Base-by-base conservation (phyloP, 192 early-diverging fungal genomes). In the Chytriomyces confervae region DNA sequence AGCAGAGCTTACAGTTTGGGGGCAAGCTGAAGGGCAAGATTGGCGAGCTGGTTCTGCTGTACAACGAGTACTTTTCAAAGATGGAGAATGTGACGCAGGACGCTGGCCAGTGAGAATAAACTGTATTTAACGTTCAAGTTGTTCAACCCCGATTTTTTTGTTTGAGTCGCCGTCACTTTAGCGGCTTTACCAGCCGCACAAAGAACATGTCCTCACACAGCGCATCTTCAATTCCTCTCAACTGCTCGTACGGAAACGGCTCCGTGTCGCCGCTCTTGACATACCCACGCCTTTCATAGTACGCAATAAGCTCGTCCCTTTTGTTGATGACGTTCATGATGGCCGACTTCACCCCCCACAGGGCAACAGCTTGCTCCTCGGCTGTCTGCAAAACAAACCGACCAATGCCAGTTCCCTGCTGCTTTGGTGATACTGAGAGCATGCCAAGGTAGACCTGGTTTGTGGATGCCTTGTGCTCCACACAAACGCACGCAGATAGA, bases 61-160 rank as follows among this genome's bases (percentile, higher is more conserved):
- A 62, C 61, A 74, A 74, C 53, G 72, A 74, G 61, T 74, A 47
- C 27, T 70, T 51, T 57, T 70, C 36, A 23, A 45, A 70, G 24
- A 45, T 74, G 72, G 72, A 63, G 45, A 49, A 60, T 23, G 27
- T 49, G 72, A 63, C n/a, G 20, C 60, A 63, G 72, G 46, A 47
- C 18, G 27, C 50, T 61, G 20, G 57, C 16, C 18, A 61, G 1
- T 61, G 57, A 23, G 57, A 61, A 18, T 61, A 23, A 61, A 36
- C 36, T 36, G 36, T 36, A 36, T 36, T 36, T 36, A 36, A 36
- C 36, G 36, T 36, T 36, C 36, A 36, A 36, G 36, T 36, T 36
- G 36, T 36, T 36, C 36, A 36, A 36, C 36, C 36, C 36, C 36
- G 36, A 36, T 36, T 36, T 36, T 36, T 36, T 36, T 36, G 36